Conservation (phyloP, 331 rosid genomes). For the Quercus phellos region DNA sequence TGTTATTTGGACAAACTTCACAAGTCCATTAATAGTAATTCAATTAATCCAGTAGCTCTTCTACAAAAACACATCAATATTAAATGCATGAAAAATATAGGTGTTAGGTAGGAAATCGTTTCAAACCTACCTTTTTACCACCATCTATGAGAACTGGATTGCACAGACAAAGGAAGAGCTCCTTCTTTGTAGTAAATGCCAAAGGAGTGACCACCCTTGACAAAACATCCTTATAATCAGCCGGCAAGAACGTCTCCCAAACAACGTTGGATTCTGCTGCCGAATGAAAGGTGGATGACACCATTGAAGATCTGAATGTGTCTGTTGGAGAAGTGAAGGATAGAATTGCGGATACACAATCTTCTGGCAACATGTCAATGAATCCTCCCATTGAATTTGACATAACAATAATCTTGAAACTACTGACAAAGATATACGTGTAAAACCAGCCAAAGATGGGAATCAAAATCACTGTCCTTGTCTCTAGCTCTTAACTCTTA, state of each 20-base stretch:
- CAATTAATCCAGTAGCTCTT: too few relatives aligned
- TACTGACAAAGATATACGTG: not conserved
- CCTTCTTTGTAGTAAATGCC: constrained; percentile 35
- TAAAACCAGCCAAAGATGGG: not conserved
- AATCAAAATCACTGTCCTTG: not conserved
- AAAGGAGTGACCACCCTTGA: constrained; percentile 24
- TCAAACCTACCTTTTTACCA: constrained; percentile 36
- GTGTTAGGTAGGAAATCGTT: not conserved
- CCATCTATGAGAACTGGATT: constrained; percentile 41
- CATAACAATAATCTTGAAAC: not conserved
- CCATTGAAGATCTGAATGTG: constrained; percentile 27
- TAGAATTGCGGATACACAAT: constrained; percentile 37
- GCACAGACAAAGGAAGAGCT: constrained; percentile 32
- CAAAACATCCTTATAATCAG: constrained; percentile 27
- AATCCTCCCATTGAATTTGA: not conserved
- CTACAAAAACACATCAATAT: not conserved
- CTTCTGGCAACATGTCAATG: constrained; percentile 34
- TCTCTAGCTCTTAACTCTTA: not conserved
- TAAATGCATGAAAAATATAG: not conserved
- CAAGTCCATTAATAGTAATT: too few relatives aligned
- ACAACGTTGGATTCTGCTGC: constrained; percentile 34
- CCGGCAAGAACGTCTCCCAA: constrained; percentile 47
- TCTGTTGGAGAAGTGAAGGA: constrained; percentile 40
- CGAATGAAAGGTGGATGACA: constrained; percentile 33
- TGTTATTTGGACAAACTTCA: too few relatives aligned